Conservation (phyloP, 2,329 filamentous ascomycete genomes). For the Parasarocladium wereldwijsianum region DNA sequence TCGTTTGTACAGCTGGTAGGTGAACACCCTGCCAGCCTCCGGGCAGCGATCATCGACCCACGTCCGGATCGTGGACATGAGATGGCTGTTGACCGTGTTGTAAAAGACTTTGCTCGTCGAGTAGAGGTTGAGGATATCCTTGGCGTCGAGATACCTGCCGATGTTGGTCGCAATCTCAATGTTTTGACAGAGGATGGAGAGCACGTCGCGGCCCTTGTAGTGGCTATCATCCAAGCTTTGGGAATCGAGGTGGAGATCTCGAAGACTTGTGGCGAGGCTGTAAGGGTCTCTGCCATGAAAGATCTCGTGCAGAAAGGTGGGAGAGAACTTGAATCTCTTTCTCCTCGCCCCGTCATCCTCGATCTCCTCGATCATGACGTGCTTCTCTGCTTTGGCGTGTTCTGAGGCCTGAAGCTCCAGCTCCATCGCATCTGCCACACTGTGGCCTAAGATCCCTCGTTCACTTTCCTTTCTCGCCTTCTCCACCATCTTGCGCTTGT, state of each 20-base stretch:
- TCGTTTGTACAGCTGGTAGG: constrained; percentile 41
- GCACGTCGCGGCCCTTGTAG: constrained; percentile 21
- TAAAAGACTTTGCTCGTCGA: constrained; percentile 49
- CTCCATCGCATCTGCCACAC: no score
- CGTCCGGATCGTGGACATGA: constrained; percentile 41
- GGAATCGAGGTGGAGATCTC: constrained; percentile 3
- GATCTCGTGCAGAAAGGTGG: constrained; percentile 12
- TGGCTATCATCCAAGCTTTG: constrained; percentile 9
- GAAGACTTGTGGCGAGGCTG: no score
- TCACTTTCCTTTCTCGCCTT: no score
- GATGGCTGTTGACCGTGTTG: constrained; percentile 40
- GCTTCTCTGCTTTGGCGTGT: constrained; percentile 2
- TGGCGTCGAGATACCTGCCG: constrained; percentile 34
- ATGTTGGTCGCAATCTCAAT: constrained; percentile 40
- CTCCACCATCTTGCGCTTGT: constrained; percentile 3
- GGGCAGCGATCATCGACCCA: constrained; percentile 40
- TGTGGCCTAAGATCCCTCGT: no score
- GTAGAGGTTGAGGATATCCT: constrained; percentile 50
- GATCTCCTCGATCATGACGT: constrained; percentile 6
- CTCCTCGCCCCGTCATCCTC: constrained; percentile 6
- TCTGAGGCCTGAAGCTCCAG: constrained; percentile 1
- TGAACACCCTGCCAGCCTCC: constrained; percentile 41
- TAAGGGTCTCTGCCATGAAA: constrained; percentile 18
- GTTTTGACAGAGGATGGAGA: constrained; percentile 26
- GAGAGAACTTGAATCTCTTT: constrained; percentile 16